A percentile compares a stretch with the other conserved stretches of the same genome.
These are phyloP conservation scores for Oxytropis ochrocephala DNA, from an alignment of 306 rosid species.

Conservation along the genomic window DNA sequence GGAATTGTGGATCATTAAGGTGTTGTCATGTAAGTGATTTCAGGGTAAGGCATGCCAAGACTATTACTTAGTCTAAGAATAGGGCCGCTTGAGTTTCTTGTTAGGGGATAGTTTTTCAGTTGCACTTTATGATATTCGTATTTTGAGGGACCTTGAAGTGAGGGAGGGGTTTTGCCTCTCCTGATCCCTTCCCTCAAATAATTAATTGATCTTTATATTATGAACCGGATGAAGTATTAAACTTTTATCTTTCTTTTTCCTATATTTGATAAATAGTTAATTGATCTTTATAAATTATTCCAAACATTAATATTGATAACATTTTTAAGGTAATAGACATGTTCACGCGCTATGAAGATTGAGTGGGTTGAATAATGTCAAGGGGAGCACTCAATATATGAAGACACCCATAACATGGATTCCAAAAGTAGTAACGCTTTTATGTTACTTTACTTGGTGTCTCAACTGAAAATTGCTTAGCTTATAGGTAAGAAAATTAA, in stretches of 20 bases:
- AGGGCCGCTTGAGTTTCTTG: too few relatives aligned
- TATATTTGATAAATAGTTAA: neutral
- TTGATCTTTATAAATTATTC: neutral
- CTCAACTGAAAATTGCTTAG: constrained; percentile 21
- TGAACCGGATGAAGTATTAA: too few relatives aligned
- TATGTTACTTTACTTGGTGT: constrained; percentile 33
- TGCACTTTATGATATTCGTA: too few relatives aligned
- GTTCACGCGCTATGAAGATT: constrained; percentile 6
- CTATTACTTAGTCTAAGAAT: too few relatives aligned
- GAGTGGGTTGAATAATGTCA: constrained; percentile 17
- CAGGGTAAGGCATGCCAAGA: too few relatives aligned
- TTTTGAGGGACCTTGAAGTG: too few relatives aligned
- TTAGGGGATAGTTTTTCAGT: too few relatives aligned
- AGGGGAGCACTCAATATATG: neutral
- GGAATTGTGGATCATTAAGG: too few relatives aligned
- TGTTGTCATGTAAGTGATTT: too few relatives aligned
- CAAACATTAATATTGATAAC: neutral
- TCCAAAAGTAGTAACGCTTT: constrained; percentile 33
- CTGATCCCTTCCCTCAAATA: too few relatives aligned
- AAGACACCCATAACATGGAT: constrained; percentile 26
- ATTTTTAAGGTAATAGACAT: neutral
- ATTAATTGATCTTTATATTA: too few relatives aligned
- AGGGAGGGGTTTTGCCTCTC: too few relatives aligned
- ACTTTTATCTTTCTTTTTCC: neutral
- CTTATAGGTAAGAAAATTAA: constrained; percentile 17